Percentiles rank a stretch among this genome's conserved stretches.
Evolutionary conservation across 2,329 filamentous ascomycete genomes (phyloP).

Genomic region (Shiraia bambusicola): DNA sequence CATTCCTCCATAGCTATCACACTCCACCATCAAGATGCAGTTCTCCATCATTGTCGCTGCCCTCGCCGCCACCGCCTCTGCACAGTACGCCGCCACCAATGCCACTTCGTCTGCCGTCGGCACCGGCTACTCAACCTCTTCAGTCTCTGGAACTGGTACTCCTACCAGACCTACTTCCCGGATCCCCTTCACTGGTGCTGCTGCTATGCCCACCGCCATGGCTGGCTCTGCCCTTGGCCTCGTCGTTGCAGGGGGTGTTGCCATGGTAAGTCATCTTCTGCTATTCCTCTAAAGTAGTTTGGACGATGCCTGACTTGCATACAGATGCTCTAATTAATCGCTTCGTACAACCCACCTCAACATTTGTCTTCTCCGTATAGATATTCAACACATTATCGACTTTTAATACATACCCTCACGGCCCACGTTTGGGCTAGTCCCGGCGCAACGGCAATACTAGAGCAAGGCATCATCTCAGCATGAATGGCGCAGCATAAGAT

Average conservation of each 20-base stretch:
- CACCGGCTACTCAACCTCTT: slow-evolving; percentile 17
- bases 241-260: slow-evolving; percentile 36
- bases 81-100: slow-evolving; percentile 27
- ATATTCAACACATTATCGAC: no score
- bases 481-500: no score
- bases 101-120: slow-evolving; percentile 26
- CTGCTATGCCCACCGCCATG: slow-evolving; percentile 16
- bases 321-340: slow-evolving; percentile 14
- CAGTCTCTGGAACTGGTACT: slow-evolving; percentile 7
- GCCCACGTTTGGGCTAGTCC: no score
- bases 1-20: background rate
- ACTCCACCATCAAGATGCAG: slow-evolving; percentile 28
- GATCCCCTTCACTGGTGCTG: slow-evolving; percentile 33
- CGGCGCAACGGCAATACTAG: no score
- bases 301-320: slow-evolving; percentile 3
- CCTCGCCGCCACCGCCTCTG: slow-evolving; percentile 30
- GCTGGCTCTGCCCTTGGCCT: slow-evolving; percentile 32
- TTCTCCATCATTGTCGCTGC: slow-evolving; percentile 30
- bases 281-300: slow-evolving; percentile 1
- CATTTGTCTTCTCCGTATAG: no score
- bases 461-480: no score
- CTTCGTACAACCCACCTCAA: background rate
- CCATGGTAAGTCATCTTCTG: slow-evolving; percentile 21
- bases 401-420: no score
- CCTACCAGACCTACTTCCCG: slow-evolving; percentile 15